phyloP scores from a whole-genome alignment of 129 eudicot genomes.

The Deinandra increscens region DNA sequence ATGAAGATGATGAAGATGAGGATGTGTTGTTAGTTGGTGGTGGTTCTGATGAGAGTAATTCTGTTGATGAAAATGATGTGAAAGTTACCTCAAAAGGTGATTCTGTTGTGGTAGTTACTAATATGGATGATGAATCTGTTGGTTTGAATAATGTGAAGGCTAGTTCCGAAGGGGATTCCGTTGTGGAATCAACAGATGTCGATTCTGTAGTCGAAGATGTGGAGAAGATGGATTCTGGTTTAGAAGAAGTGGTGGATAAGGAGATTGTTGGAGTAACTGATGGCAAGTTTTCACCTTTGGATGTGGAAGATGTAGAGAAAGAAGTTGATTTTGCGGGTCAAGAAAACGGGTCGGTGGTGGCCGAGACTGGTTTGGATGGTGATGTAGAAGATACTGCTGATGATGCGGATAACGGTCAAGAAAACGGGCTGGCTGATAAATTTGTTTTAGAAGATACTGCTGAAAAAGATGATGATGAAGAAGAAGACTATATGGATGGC shows the following conservation, averaged over 20 bases:
- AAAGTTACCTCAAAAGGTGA: slow-evolving; percentile 43
- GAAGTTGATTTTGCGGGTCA: slow-evolving; percentile 31
- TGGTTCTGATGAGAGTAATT: neutral
- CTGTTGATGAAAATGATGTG: slow-evolving; percentile 28
- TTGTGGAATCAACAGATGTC: neutral
- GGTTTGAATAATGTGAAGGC: slow-evolving; percentile 31
- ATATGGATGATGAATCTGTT: neutral
- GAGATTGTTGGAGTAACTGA: slow-evolving; percentile 38
- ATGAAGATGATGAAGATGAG: slow-evolving; percentile 29
- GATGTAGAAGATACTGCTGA: slow-evolving; percentile 17
- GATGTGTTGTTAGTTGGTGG: slow-evolving; percentile 29
- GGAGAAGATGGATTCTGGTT: slow-evolving; percentile 26
- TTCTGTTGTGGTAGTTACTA: slow-evolving; percentile 34
- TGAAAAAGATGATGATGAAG: slow-evolving; percentile 37
- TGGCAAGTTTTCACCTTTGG: slow-evolving; percentile 35
- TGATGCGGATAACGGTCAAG: slow-evolving; percentile 23
- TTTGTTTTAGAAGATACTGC: slow-evolving; percentile 30
- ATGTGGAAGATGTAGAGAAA: slow-evolving; percentile 27
- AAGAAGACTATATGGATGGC: slow-evolving; percentile 43
- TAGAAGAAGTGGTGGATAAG: slow-evolving; percentile 44
- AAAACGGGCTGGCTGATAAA: slow-evolving; percentile 35
- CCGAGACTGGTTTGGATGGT: slow-evolving; percentile 1
- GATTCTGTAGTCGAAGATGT: slow-evolving; percentile 40
- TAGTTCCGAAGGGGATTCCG: slow-evolving; percentile 32
- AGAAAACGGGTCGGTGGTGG: slow-evolving; percentile 32